Conservation (phyloP, 2,329 filamentous ascomycete species). For the Lachnellula subtilissima region DNA sequence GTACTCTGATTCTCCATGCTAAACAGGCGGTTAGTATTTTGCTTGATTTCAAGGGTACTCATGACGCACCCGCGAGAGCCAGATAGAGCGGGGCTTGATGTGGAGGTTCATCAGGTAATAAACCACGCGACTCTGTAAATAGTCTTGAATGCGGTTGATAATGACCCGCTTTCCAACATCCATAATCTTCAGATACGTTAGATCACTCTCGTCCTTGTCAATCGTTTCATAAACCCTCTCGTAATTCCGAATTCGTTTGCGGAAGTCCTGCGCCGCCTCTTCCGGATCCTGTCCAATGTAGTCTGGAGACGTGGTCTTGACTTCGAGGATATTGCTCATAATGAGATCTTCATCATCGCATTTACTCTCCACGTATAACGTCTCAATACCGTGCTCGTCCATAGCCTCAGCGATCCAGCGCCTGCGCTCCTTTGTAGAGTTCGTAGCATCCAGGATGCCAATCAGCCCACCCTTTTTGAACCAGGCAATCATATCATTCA, state of each 20-base stretch:
- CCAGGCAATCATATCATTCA: slow-evolving; percentile 92
- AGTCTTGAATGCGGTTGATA: slow-evolving; percentile 96
- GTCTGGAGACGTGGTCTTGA: slow-evolving; percentile 94
- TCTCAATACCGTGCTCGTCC: slow-evolving; percentile 75
- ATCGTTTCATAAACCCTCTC: slow-evolving; percentile 96
- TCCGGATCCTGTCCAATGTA: slow-evolving; percentile 94
- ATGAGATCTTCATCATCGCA: slow-evolving; percentile 95
- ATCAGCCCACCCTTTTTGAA: slow-evolving; percentile 78
- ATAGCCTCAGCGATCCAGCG: slow-evolving; percentile 83
- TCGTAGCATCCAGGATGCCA: slow-evolving; percentile 93
- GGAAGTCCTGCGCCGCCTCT: slow-evolving; percentile 83
- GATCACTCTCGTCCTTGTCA: slow-evolving; percentile 78
- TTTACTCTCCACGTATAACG: slow-evolving; percentile 93
- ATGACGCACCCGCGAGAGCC: slow-evolving; percentile 77
- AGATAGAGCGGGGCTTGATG: slow-evolving; percentile 93
- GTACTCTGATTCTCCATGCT: slow-evolving; percentile 93
- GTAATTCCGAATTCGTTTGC: slow-evolving; percentile 91
- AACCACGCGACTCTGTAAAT: slow-evolving; percentile 90
- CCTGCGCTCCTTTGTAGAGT: slow-evolving; percentile 84
- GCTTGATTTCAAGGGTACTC: neutral
- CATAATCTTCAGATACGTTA: slow-evolving; percentile 97
- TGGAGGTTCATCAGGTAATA: slow-evolving; percentile 99
- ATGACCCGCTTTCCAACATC: slow-evolving; percentile 94
- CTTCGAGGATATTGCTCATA: slow-evolving; percentile 96
- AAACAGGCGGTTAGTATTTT: slow-evolving; percentile 14